Percentiles rank a stretch among this genome's conserved stretches.
phyloP scores from a whole-genome alignment of 1,139 yeast genomes.

The Yamadazyma trypodendri region DNA sequence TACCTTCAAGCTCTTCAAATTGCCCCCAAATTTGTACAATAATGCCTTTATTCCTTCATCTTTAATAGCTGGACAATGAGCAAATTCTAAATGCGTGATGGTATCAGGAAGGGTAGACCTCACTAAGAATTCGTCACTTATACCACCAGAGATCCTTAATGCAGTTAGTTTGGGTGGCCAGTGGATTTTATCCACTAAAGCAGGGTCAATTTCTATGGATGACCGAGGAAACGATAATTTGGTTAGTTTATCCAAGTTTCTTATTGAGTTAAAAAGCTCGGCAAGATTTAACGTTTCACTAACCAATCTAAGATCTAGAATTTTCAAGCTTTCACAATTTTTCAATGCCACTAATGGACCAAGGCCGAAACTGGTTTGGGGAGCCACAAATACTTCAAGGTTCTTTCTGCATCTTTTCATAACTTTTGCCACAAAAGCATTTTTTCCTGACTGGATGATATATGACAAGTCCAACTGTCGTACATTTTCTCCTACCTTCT shows the following conservation, averaged over 20 bases:
- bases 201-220: conserved; percentile 66
- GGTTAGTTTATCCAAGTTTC: conserved; percentile 58
- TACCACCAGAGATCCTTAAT: conserved; percentile 83
- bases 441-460: conserved; percentile 89
- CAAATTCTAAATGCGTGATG: conserved; percentile 69
- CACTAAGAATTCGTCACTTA: conserved; percentile 73
- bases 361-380: conserved; percentile 91
- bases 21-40: conserved; percentile 61
- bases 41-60: conserved; percentile 62
- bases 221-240: conserved; percentile 87
- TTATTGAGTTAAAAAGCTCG: conserved; percentile 74
- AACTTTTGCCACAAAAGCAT: conserved; percentile 81
- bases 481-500: conserved; percentile 44
- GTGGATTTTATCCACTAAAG: conserved; percentile 42
- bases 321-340: conserved; percentile 60
- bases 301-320: conserved; percentile 80
- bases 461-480: conserved; percentile 65
- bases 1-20: conserved; percentile 60
- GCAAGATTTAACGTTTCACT: conserved; percentile 85
- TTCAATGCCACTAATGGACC: conserved; percentile 81
- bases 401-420: conserved; percentile 69
- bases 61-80: conserved; percentile 80
- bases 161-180: conserved; percentile 83
- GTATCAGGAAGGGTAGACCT: conserved; percentile 69
- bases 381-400: conserved; percentile 74